phyloP scores from a whole-genome alignment of 2,329 filamentous ascomycete species.

The Fusarium concolor region DNA sequence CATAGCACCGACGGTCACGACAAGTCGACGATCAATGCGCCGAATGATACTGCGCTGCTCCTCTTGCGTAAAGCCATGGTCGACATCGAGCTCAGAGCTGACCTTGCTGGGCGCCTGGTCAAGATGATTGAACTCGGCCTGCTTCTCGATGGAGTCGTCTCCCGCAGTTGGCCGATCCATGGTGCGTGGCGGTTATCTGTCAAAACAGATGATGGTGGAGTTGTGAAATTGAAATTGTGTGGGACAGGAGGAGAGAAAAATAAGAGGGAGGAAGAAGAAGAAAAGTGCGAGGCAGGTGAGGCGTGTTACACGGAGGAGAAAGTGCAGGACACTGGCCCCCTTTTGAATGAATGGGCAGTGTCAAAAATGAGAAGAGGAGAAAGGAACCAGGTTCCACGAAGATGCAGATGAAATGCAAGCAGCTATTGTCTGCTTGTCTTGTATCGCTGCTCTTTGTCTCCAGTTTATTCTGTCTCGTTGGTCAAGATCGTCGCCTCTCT shows the following conservation, averaged over 20 bases:
- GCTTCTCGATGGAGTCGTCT: constrained; percentile 42
- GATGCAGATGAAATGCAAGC: constrained; percentile 20
- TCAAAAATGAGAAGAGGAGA: not conserved
- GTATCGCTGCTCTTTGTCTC: constrained; percentile 18
- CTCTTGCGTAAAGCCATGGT: constrained; percentile 64
- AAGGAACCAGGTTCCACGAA: constrained; percentile 18
- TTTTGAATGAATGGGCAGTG: constrained; percentile 6
- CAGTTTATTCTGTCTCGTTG: constrained; percentile 14
- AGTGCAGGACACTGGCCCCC: constrained; percentile 17
- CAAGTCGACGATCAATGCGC: constrained; percentile 74
- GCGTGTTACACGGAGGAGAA: constrained; percentile 30
- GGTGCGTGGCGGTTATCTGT: not conserved
- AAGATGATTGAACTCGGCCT: constrained; percentile 44
- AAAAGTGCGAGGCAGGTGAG: constrained; percentile 10
- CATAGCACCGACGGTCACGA: constrained; percentile 71
- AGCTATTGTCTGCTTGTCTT: constrained; percentile 26
- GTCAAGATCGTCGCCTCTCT: constrained; percentile 24
- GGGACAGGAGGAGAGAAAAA: constrained; percentile 3
- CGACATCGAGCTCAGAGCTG: constrained; percentile 44
- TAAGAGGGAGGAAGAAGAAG: not conserved
- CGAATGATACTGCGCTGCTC: constrained; percentile 77
- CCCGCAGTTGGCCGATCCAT: constrained; percentile 42
- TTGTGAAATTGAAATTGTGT: constrained; percentile 1
- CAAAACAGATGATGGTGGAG: not conserved
- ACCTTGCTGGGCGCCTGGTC: constrained; percentile 39